Conservation (phyloP, 2,329 filamentous ascomycete genomes). For the Verticillium longisporum region DNA sequence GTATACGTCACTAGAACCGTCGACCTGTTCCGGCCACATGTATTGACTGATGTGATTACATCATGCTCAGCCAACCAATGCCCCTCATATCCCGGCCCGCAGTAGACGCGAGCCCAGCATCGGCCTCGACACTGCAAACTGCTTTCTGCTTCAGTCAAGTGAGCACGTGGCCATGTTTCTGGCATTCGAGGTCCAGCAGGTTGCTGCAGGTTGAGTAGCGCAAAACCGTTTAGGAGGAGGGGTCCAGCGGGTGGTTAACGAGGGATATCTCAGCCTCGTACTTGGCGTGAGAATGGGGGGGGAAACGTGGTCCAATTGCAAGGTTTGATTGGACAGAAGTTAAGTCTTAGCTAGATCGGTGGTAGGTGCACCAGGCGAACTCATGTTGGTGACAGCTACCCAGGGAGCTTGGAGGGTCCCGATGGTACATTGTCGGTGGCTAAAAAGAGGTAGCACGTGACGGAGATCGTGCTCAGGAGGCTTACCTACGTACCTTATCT, state of each 20-base stretch:
- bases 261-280: slow-evolving; percentile 14
- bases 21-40: background rate
- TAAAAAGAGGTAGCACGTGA: background rate
- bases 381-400: background rate
- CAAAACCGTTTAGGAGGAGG: background rate
- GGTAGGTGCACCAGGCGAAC: background rate
- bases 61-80: background rate
- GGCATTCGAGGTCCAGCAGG: background rate
- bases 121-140: background rate
- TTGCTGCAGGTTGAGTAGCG: background rate
- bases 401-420: background rate
- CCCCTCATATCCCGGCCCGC: background rate
- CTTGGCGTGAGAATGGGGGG: slow-evolving; percentile 14
- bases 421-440: background rate
- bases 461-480: background rate
- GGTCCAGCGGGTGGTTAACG: background rate
- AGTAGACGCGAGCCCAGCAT: background rate
- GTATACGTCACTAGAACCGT: background rate
- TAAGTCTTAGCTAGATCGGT: background rate
- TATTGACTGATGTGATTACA: background rate
- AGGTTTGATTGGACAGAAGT: slow-evolving; percentile 11
- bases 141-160: background rate
- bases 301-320: slow-evolving; percentile 14
- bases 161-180: background rate
- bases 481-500: no score